Percentiles rank a stretch among this genome's conserved stretches.
Evolutionary conservation across 495 filamentous ascomycete genomes (phyloP).

Genomic region (Penicillium odoratum): DNA sequence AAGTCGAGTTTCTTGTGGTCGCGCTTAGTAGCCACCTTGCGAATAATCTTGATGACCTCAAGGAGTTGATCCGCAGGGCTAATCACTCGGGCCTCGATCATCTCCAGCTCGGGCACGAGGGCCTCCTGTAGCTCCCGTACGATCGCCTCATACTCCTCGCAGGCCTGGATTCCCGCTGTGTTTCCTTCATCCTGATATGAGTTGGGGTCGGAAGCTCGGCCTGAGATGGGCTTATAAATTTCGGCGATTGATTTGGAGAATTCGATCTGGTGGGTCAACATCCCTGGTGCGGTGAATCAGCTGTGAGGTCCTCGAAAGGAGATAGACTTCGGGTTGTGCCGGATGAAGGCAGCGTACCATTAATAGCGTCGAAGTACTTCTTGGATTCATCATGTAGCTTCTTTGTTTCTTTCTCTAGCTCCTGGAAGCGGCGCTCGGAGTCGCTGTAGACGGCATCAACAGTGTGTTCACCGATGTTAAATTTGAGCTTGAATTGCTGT

Average conservation of each 20-base stretch:
- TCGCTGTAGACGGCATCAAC: conserved; percentile 95
- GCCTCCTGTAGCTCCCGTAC: conserved; percentile 89
- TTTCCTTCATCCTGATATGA: conserved; percentile 79
- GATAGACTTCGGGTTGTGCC: not conserved
- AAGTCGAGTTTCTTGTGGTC: conserved; percentile 98
- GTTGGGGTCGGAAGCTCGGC: conserved; percentile 90
- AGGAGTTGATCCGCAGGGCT: conserved; percentile 92
- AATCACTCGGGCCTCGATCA: conserved; percentile 93
- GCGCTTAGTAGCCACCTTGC: conserved; percentile 84
- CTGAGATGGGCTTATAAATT: conserved; percentile 97
- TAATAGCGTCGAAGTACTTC: conserved; percentile 95
- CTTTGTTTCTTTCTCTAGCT: conserved; percentile 95
- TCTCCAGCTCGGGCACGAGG: conserved; percentile 87
- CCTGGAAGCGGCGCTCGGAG: conserved; percentile 89
- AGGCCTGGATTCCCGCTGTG: conserved; percentile 90
- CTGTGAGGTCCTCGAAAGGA: not conserved
- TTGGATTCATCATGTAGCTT: conserved; percentile 91
- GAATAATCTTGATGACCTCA: conserved; percentile 91
- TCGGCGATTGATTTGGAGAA: conserved; percentile 95
- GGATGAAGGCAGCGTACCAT: conserved; percentile 47
- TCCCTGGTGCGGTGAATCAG: conserved; percentile 53
- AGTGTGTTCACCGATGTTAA: conserved; percentile 90
- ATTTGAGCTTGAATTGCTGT: conserved; percentile 84
- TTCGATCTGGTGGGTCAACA: conserved; percentile 96
- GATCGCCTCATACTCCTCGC: conserved; percentile 93